Evolutionary conservation across 176 grass and related monocot genomes (phyloP).

Genomic region (Triticum timopheevii): DNA sequence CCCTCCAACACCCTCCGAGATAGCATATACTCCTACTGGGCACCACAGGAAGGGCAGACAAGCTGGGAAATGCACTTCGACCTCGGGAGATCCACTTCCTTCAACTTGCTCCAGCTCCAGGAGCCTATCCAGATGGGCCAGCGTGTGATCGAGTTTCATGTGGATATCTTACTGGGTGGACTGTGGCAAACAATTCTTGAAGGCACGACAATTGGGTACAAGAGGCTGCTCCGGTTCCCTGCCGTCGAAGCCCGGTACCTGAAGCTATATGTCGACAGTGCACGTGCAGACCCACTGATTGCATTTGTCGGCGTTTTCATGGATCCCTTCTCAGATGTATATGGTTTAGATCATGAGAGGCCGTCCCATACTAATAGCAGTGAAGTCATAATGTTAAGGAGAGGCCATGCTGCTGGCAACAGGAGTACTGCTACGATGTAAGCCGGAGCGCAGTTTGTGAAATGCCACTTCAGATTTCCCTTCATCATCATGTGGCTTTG

Average conservation of each 20-base stretch:
- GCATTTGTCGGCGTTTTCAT: slow-evolving; percentile 71
- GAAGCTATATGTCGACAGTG: slow-evolving; percentile 51
- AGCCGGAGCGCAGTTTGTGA: not conserved
- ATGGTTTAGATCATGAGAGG: slow-evolving; percentile 30
- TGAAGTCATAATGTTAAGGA: slow-evolving; percentile 33
- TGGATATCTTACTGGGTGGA: slow-evolving; percentile 49
- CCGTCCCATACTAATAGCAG: slow-evolving; percentile 19
- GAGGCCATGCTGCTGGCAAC: slow-evolving; percentile 16
- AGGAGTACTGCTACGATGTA: slow-evolving; percentile 48
- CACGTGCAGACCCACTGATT: slow-evolving; percentile 69
- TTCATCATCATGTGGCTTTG: not conserved
- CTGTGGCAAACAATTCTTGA: slow-evolving; percentile 54
- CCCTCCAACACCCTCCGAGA: slow-evolving; percentile 61
- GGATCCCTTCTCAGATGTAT: slow-evolving; percentile 47
- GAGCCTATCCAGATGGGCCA: slow-evolving; percentile 97
- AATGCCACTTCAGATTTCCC: not conserved
- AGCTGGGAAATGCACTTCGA: slow-evolving; percentile 66
- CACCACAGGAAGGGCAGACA: slow-evolving; percentile 57
- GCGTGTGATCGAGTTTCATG: slow-evolving; percentile 72
- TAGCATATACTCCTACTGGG: slow-evolving; percentile 74
- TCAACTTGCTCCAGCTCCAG: slow-evolving; percentile 84
- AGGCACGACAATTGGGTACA: slow-evolving; percentile 85
- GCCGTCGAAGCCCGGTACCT: slow-evolving; percentile 42
- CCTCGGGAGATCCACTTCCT: slow-evolving; percentile 44
- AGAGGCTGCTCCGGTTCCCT: slow-evolving; percentile 68